Conservation (phyloP, 352 stramenopile species). For the Pythium sukuiense region DNA sequence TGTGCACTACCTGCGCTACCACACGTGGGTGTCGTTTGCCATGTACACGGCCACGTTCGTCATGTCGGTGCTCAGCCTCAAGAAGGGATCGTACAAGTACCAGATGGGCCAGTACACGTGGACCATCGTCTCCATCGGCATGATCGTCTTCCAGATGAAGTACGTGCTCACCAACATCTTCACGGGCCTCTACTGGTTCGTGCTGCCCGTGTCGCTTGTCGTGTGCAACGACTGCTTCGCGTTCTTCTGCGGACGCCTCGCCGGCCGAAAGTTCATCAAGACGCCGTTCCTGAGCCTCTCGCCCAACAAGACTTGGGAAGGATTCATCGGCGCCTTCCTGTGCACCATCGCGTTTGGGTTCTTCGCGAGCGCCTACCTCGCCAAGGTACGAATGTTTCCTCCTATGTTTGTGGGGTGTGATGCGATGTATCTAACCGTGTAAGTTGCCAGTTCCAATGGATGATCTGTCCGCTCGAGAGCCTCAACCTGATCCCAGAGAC, state of each 20-base stretch:
- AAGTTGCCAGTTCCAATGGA: conserved; percentile 81
- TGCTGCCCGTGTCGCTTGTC: conserved; percentile 92
- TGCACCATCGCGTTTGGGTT: conserved; percentile 95
- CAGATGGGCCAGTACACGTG: conserved; percentile 96
- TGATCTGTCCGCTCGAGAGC: conserved; percentile 92
- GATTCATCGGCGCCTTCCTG: conserved; percentile 96
- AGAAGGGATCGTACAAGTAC: conserved; percentile 95
- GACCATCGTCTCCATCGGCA: conserved; percentile 94
- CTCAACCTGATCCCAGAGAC: conserved; percentile 73
- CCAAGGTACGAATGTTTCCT: conserved; percentile 43
- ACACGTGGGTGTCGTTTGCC: conserved; percentile 91
- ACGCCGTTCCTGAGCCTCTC: conserved; percentile 89
- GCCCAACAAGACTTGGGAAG: conserved; percentile 99
- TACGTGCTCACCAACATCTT: conserved; percentile 97
- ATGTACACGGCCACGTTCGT: conserved; percentile 96
- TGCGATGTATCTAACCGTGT: neutral
- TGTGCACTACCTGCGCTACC: conserved; percentile 89
- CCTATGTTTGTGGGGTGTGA: neutral
- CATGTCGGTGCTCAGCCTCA: conserved; percentile 94
- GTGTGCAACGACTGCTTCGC: conserved; percentile 96
- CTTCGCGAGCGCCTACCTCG: conserved; percentile 90
- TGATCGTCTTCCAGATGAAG: conserved; percentile 97
- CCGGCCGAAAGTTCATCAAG: conserved; percentile 93
- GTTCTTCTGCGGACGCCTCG: conserved; percentile 91
- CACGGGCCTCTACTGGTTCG: conserved; percentile 95